Conservation (phyloP, 83 land plant genomes). For the Diphasiastrum complanatum region DNA sequence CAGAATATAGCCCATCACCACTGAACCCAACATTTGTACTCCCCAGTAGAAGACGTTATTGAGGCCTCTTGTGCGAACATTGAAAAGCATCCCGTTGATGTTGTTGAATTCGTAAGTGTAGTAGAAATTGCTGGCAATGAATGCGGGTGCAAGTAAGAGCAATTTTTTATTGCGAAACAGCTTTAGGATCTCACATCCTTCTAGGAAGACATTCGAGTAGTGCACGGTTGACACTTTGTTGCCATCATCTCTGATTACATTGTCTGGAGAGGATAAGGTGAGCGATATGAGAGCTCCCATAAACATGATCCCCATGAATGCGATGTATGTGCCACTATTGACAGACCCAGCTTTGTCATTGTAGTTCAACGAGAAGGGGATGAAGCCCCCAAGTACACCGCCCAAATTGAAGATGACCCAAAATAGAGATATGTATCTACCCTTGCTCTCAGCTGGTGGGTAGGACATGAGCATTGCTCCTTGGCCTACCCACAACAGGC, state of each 20-base stretch:
- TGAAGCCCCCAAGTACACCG: slow-evolving; percentile 75
- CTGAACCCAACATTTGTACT: slow-evolving; percentile 80
- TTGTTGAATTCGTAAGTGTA: slow-evolving; percentile 81
- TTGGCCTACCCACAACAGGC: slow-evolving; percentile 83
- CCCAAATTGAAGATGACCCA: slow-evolving; percentile 92
- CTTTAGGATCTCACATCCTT: slow-evolving; percentile 44
- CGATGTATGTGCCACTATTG: slow-evolving; percentile 72
- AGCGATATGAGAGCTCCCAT: slow-evolving; percentile 53
- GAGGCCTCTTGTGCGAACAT: slow-evolving; percentile 62
- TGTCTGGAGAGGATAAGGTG: slow-evolving; percentile 52
- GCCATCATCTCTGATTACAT: slow-evolving; percentile 63
- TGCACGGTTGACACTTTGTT: slow-evolving; percentile 32
- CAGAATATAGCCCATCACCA: slow-evolving; percentile 50
- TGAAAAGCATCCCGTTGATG: slow-evolving; percentile 63
- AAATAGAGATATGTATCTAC: slow-evolving; percentile 71
- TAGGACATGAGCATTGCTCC: slow-evolving; percentile 96
- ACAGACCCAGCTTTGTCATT: slow-evolving; percentile 34
- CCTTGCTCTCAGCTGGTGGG: slow-evolving; percentile 55
- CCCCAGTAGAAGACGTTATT: slow-evolving; percentile 86
- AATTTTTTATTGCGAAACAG: slow-evolving; percentile 57
- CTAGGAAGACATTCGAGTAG: slow-evolving; percentile 38
- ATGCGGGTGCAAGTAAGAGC: slow-evolving; percentile 57
- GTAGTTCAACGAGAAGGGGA: slow-evolving; percentile 70
- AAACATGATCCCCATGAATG: slow-evolving; percentile 82
- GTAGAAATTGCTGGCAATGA: slow-evolving; percentile 85